These are phyloP conservation scores for Trapa bicornis DNA, from an alignment of 345 rosid species.

Conservation along the genomic window DNA sequence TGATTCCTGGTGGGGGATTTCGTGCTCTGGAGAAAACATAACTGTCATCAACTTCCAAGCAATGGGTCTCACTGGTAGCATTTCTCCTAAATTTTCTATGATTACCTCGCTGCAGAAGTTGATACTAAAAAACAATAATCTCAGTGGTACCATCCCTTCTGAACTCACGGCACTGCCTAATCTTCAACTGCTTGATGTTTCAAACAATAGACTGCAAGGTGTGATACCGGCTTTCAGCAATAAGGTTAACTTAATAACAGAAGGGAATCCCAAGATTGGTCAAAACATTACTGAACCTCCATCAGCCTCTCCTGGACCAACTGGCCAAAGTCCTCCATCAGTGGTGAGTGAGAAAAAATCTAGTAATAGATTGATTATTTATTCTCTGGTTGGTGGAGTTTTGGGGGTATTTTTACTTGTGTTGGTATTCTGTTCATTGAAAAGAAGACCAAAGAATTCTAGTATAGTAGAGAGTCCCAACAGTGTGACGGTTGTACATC, in stretches of 20 bases:
- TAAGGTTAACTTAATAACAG: conserved; percentile 21
- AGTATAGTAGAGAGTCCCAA: too few species aligned
- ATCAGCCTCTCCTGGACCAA: conserved; percentile 8
- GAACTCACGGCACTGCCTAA: conserved; percentile 41
- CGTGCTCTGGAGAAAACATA: conserved; percentile 37
- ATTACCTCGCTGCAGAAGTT: conserved; percentile 35
- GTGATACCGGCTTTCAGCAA: conserved; percentile 30
- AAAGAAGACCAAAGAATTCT: too few species aligned
- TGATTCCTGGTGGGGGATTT: conserved; percentile 50
- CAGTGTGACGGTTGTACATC: too few species aligned
- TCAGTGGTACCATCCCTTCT: conserved; percentile 47
- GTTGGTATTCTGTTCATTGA: too few species aligned
- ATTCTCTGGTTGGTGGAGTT: neutral
- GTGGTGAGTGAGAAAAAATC: neutral
- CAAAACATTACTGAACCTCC: conserved; percentile 12
- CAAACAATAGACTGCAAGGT: conserved; percentile 47
- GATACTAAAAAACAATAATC: conserved; percentile 33
- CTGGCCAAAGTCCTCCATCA: neutral
- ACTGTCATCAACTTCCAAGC: conserved; percentile 28
- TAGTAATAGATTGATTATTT: neutral
- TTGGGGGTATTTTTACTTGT: neutral
- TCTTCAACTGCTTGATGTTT: conserved; percentile 45
- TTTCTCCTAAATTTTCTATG: conserved; percentile 39
- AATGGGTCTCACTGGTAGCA: conserved; percentile 45
- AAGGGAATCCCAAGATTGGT: conserved; percentile 43